Evolutionary conservation across 2,329 filamentous ascomycete species (phyloP).

Genomic region (Hymenoscyphus occultus): DNA sequence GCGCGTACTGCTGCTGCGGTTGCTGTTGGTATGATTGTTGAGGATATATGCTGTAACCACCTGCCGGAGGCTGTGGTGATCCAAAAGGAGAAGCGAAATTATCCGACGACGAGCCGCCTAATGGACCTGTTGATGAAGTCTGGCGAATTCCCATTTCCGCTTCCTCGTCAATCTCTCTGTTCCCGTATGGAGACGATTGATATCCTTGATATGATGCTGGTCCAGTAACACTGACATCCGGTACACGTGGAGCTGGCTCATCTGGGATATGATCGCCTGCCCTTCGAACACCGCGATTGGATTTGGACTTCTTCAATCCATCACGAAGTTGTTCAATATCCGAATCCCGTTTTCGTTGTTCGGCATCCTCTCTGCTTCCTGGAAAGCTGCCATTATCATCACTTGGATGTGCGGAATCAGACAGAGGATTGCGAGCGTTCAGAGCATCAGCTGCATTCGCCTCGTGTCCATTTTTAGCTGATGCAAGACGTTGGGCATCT

Average conservation of each 20-base stretch:
- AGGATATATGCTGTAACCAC: slow-evolving; percentile 11
- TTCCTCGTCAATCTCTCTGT: slow-evolving; percentile 25
- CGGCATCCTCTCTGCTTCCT: slow-evolving; percentile 19
- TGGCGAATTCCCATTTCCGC: slow-evolving; percentile 25
- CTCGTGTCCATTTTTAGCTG: slow-evolving; percentile 32
- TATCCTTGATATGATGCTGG: slow-evolving; percentile 17
- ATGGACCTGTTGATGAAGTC: slow-evolving; percentile 10
- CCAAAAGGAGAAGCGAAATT: neutral
- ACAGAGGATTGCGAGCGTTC: slow-evolving; percentile 25
- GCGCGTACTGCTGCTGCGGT: slow-evolving; percentile 1
- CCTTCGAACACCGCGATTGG: slow-evolving; percentile 31
- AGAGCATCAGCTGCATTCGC: slow-evolving; percentile 43
- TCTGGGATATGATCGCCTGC: slow-evolving; percentile 30
- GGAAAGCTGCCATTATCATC: slow-evolving; percentile 36
- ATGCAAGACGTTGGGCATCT: slow-evolving; percentile 62
- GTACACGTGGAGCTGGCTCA: slow-evolving; percentile 1
- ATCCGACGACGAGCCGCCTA: neutral
- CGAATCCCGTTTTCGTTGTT: slow-evolving; percentile 20
- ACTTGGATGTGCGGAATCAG: slow-evolving; percentile 22
- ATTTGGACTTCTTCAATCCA: slow-evolving; percentile 32
- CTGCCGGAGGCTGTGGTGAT: neutral
- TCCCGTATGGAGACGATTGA: neutral
- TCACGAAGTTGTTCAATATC: slow-evolving; percentile 28
- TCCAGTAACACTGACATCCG: slow-evolving; percentile 20
- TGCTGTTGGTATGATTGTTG: neutral